phyloP scores from a whole-genome alignment of 2,329 filamentous ascomycete genomes.

The Cercospora sp. region DNA sequence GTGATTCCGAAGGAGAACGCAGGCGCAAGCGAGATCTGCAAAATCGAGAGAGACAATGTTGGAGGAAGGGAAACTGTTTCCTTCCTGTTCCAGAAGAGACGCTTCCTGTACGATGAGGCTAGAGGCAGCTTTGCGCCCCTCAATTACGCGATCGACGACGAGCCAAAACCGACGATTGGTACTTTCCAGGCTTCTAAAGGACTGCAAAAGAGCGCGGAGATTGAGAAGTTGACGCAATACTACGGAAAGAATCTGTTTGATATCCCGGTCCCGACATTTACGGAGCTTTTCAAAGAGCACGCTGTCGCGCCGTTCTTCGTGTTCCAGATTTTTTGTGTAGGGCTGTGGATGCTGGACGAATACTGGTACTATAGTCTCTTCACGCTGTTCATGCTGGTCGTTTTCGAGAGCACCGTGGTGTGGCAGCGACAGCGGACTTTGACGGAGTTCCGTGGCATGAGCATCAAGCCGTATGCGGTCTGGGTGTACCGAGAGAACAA shows the following conservation, averaged over 20 bases:
- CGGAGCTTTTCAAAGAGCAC: constrained; percentile 96
- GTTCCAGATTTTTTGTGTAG: constrained; percentile 98
- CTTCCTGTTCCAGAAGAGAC: constrained; percentile 97
- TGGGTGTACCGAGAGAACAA: constrained; percentile 85
- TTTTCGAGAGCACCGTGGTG: constrained; percentile 96
- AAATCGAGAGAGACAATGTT: constrained; percentile 72
- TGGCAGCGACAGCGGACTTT: constrained; percentile 97
- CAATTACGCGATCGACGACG: constrained; percentile 77
- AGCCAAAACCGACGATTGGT: constrained; percentile 77
- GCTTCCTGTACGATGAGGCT: constrained; percentile 79
- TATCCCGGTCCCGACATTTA: constrained; percentile 93
- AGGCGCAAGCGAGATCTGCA: constrained; percentile 83
- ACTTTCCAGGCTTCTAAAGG: constrained; percentile 80
- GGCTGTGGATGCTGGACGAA: constrained; percentile 97
- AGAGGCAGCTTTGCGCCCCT: constrained; percentile 77
- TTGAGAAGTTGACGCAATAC: constrained; percentile 80
- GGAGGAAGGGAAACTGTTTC: constrained; percentile 75
- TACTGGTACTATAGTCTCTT: constrained; percentile 99
- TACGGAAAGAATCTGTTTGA: constrained; percentile 97
- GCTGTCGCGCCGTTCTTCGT: constrained; percentile 99
- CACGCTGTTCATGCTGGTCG: constrained; percentile 96
- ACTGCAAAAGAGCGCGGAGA: constrained; percentile 70
- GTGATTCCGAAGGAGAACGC: constrained; percentile 88
- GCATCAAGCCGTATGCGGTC: constrained; percentile 96
- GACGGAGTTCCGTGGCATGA: constrained; percentile 97